phyloP scores from a whole-genome alignment of 371 early-diverging fungal species.

The Saksenaea oblongispora region DNA sequence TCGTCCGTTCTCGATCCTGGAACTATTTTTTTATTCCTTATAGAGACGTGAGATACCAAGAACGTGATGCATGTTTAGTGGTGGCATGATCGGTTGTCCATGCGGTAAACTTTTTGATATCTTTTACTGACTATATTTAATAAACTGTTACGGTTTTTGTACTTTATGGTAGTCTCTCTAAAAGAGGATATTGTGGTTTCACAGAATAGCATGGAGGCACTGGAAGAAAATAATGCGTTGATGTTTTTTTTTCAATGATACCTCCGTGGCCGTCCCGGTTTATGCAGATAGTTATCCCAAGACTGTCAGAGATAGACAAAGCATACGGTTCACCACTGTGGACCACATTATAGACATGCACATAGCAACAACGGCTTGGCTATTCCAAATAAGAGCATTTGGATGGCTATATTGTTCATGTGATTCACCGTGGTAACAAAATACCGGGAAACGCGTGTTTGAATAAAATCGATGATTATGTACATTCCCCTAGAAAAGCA shows the following conservation, averaged over 20 bases:
- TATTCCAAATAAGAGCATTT: neutral
- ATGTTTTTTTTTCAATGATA: neutral
- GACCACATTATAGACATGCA: neutral
- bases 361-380: neutral
- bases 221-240: neutral
- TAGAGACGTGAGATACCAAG: neutral
- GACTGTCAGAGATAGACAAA: neutral
- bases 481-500: too few species aligned
- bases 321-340: neutral
- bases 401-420: neutral
- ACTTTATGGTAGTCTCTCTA: neutral
- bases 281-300: neutral
- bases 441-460: too few species aligned
- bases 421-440: neutral
- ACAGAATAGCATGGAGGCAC: neutral
- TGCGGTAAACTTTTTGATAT: neutral
- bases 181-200: neutral
- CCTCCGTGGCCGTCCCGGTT: neutral
- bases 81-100: neutral
- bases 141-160: neutral
- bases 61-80: neutral
- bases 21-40: neutral
- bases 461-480: too few species aligned
- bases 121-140: neutral
- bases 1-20: neutral